Conservation (phyloP, 2,329 filamentous ascomycete species). For the Ceratocystis colombiana region DNA sequence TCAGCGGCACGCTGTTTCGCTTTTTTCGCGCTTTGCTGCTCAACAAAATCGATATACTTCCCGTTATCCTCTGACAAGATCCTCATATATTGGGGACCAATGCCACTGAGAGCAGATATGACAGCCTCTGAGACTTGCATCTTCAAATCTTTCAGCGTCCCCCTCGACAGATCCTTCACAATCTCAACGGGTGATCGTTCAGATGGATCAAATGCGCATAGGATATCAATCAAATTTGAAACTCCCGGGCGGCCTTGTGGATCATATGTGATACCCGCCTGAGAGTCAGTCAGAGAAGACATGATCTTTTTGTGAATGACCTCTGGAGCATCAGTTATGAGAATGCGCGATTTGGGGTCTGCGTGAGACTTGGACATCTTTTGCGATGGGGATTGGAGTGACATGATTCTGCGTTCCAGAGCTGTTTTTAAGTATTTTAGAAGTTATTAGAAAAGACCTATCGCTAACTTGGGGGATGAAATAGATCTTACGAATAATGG, state of each 20-base stretch:
- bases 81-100: constrained; percentile 48
- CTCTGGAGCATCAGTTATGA: constrained; percentile 61
- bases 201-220: constrained; percentile 54
- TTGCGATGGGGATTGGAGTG: constrained; percentile 59
- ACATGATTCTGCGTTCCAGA: constrained; percentile 82
- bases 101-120: constrained; percentile 40
- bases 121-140: constrained; percentile 51
- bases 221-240: constrained; percentile 72
- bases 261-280: constrained; percentile 60
- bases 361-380: constrained; percentile 94
- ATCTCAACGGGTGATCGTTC: constrained; percentile 36
- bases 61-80: constrained; percentile 41
- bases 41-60: constrained; percentile 47
- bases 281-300: constrained; percentile 65
- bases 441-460: not conserved
- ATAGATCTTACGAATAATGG: constrained; percentile 53
- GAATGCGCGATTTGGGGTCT: constrained; percentile 63
- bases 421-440: constrained; percentile 38
- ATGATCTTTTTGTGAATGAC: constrained; percentile 61
- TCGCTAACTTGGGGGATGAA: not conserved
- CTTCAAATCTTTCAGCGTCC: constrained; percentile 36
- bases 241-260: constrained; percentile 62
- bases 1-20: constrained; percentile 52
- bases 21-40: constrained; percentile 47
- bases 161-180: constrained; percentile 34